These are phyloP conservation scores for Herpetomonas samuelpessoai DNA, from an alignment of 208 protist species.

Conservation along the genomic window DNA sequence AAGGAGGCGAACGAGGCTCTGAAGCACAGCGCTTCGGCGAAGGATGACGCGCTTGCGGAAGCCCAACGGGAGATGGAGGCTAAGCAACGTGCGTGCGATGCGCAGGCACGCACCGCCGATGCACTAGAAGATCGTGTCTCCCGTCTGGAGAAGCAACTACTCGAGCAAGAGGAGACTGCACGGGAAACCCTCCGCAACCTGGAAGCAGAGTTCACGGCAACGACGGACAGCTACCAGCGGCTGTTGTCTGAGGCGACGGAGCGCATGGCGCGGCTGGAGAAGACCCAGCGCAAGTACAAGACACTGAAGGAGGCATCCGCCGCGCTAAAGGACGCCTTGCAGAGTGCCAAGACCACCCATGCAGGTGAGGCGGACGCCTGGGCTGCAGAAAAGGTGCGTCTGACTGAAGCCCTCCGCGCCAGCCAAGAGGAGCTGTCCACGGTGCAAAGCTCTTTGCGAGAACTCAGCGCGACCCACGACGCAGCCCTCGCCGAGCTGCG, in stretches of 20 bases:
- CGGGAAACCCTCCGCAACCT: slow-evolving; percentile 42
- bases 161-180: slow-evolving; percentile 41
- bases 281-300: slow-evolving; percentile 70
- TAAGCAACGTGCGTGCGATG: slow-evolving; percentile 19
- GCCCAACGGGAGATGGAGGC: slow-evolving; percentile 14
- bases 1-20: slow-evolving; percentile 6
- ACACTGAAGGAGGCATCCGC: slow-evolving; percentile 50
- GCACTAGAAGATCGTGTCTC: slow-evolving; percentile 19
- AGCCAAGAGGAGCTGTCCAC: slow-evolving; percentile 30
- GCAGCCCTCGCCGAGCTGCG: slow-evolving; percentile 34
- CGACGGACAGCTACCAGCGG: slow-evolving; percentile 57
- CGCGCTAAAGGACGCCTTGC: slow-evolving; percentile 24
- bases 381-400: slow-evolving; percentile 18
- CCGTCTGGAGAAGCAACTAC: slow-evolving; percentile 34
- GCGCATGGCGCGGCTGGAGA: slow-evolving; percentile 55
- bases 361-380: slow-evolving; percentile 15
- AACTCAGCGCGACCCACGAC: slow-evolving; percentile 27
- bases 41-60: background rate
- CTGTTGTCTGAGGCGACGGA: slow-evolving; percentile 64
- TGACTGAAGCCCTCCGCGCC: slow-evolving; percentile 19
- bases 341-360: slow-evolving; percentile 13
- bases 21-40: background rate
- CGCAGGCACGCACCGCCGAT: slow-evolving; percentile 22
- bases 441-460: slow-evolving; percentile 34
- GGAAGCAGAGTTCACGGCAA: slow-evolving; percentile 68